Evolutionary conservation across 2,329 filamentous ascomycete genomes (phyloP), one percentile per base, ranked within the genome.

Genomic region (Phyllosticta paracitricarpa): DNA sequence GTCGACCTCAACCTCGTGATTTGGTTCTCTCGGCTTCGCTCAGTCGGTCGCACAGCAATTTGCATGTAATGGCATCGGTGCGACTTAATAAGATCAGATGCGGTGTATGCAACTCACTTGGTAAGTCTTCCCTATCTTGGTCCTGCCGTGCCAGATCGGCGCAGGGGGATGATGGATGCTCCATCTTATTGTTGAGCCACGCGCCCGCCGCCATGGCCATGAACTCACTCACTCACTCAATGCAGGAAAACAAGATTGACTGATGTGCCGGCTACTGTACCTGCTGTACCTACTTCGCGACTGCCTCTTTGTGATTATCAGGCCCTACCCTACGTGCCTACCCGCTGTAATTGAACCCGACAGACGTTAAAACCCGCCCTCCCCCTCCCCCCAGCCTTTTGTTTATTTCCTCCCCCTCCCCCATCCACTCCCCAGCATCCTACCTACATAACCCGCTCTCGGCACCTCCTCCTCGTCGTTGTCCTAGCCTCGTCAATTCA

Each of bases 281-380:
- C 57, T 51, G 33, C n/a, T 40, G 61, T 62, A 66, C 64, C 19
- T 22, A 22, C 19, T 22, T 62, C 63, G 62, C 63, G 62, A 62
- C 64, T 51, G 56, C 35, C 62, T 62, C 55, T 54, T n/a, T n/a
- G n/a, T n/a, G n/a, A n/a, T n/a, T n/a, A n/a, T n/a, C n/a, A n/a
- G n/a, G n/a, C n/a, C 58, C 30, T 55, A 54, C 62, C 57, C 61
- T 61, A 54, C 56, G 56, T 48, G 26, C 35, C 60, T 53, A 28
- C 24, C 56, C 59, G 33, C 26, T 22, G 35, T n/a, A n/a, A n/a
- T n/a, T n/a, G n/a, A 53, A 7, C 51, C 14, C n/a, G 51, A 53
- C 51, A 7, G 8, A 53, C 51, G 22, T 28, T 12, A 54, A 54
- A 54, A 25, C 52, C 26, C 52, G 26, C 26, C 52, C 26, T 24